Conservation (phyloP, 352 stramenopile genomes). For the Globisporangium okanoganense region DNA sequence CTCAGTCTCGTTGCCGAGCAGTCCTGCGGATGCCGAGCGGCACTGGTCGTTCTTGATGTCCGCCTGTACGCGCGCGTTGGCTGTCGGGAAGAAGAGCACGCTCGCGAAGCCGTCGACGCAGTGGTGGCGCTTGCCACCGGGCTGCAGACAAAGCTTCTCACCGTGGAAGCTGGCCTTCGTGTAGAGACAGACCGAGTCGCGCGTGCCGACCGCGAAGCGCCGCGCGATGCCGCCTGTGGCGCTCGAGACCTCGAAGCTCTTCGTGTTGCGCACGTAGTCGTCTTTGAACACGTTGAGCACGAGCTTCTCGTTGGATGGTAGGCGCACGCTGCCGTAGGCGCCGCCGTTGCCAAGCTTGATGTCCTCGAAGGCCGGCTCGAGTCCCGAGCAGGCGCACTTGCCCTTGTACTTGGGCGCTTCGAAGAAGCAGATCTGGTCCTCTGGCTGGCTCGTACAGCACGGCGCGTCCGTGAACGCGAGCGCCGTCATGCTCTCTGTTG, state of each 20-base stretch:
- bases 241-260: constrained; percentile 16
- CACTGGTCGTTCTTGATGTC: constrained; percentile 14
- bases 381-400: constrained; percentile 13
- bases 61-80: constrained; percentile 11
- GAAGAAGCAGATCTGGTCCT: constrained; percentile 15
- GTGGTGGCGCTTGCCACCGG: constrained; percentile 11
- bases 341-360: constrained; percentile 17
- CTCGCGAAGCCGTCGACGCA: constrained; percentile 17
- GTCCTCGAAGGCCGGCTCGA: constrained; percentile 16
- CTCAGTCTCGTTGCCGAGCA: constrained; percentile 14
- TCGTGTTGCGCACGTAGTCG: constrained; percentile 15
- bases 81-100: constrained; percentile 20
- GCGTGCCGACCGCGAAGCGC: constrained; percentile 14
- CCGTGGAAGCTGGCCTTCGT: constrained; percentile 18
- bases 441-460: constrained; percentile 7
- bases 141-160: constrained; percentile 18
- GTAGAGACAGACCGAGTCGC: constrained; percentile 19
- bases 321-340: constrained; percentile 14
- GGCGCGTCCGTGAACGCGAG: constrained; percentile 13
- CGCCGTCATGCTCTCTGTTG: constrained; percentile 15
- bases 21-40: constrained; percentile 8
- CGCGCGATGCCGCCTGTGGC: constrained; percentile 12
- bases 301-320: constrained; percentile 8
- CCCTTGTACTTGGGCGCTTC: constrained; percentile 11
- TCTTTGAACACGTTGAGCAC: constrained; percentile 21